Percentiles rank a stretch among this genome's conserved stretches.
Conservation (phyloP, 495 filamentous ascomycete genomes). For the Neurospora cerealis region DNA sequence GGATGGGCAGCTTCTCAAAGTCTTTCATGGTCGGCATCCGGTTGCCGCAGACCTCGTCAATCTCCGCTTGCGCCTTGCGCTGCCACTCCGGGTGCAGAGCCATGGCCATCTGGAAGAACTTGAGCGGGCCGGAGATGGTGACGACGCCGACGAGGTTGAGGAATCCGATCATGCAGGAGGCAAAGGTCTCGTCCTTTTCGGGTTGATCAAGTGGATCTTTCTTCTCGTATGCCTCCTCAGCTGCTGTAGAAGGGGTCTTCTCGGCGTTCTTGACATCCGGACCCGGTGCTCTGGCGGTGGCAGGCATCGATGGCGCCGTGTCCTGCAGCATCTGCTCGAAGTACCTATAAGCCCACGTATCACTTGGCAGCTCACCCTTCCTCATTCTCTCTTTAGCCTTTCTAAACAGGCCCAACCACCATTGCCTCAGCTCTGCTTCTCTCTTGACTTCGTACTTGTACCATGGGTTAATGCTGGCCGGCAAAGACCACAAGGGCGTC, state of each 20-base stretch:
- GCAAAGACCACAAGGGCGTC: conserved; percentile 35
- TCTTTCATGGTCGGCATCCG: conserved; percentile 39
- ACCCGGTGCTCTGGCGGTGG: neutral
- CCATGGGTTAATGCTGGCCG: conserved; percentile 33
- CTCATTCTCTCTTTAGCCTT: conserved; percentile 30
- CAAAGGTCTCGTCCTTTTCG: conserved; percentile 33
- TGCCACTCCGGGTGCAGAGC: conserved; percentile 36
- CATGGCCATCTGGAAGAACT: conserved; percentile 43
- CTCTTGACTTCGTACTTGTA: conserved; percentile 33
- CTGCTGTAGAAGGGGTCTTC: neutral
- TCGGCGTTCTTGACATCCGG: neutral
- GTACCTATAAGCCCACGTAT: conserved; percentile 38
- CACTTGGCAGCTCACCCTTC: conserved; percentile 26
- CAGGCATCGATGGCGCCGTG: neutral
- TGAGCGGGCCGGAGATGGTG: conserved; percentile 36
- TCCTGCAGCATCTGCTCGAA: conserved; percentile 28
- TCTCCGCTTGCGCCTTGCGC: conserved; percentile 43
- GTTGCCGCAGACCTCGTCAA: conserved; percentile 48
- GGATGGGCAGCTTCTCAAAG: conserved; percentile 34
- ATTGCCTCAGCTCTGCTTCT: conserved; percentile 29
- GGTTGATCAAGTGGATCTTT: conserved; percentile 26
- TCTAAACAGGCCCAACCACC: conserved; percentile 35
- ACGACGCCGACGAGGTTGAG: conserved; percentile 38
- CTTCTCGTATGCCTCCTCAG: conserved; percentile 12
- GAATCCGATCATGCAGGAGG: conserved; percentile 39